Conservation (phyloP, 495 filamentous ascomycete species). For the Trichoderma erinaceum region DNA sequence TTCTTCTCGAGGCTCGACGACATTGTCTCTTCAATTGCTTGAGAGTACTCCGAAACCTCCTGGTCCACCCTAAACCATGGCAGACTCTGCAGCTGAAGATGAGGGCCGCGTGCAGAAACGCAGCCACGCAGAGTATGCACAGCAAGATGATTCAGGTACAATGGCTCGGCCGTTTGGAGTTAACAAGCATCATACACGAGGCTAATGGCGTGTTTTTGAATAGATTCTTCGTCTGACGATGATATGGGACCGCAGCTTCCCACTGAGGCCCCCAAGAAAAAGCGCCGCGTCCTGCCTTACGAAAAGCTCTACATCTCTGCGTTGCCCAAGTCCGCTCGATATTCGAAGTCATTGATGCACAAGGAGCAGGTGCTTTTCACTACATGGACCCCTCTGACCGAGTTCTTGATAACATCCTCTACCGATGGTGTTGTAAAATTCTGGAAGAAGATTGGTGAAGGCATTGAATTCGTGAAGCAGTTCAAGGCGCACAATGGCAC, state of each 20-base stretch:
- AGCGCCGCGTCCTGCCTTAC: conserved; percentile 81
- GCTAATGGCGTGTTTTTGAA: conserved; percentile 8
- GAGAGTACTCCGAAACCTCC: conserved; percentile 15
- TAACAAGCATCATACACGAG: conserved; percentile 8
- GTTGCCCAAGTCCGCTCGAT: conserved; percentile 72
- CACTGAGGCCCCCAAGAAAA: conserved; percentile 66
- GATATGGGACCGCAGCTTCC: conserved; percentile 90
- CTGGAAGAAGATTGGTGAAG: conserved; percentile 92
- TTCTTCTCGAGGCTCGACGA: background rate
- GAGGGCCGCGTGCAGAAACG: conserved; percentile 39
- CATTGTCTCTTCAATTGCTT: background rate
- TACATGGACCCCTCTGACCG: conserved; percentile 80
- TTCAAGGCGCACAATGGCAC: conserved; percentile 86
- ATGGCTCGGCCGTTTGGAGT: background rate
- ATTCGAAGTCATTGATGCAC: conserved; percentile 98
- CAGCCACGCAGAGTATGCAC: conserved; percentile 38
- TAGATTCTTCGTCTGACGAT: conserved; percentile 79
- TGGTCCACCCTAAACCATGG: background rate
- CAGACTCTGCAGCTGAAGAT: conserved; percentile 21
- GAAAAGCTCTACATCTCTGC: conserved; percentile 92
- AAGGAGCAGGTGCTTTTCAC: conserved; percentile 85
- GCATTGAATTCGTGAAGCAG: conserved; percentile 96
- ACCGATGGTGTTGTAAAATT: conserved; percentile 94
- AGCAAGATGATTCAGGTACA: conserved; percentile 38
- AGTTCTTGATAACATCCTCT: conserved; percentile 91